phyloP scores from a whole-genome alignment of 768 basidiomycete genomes.

The Galerina sulciceps region DNA sequence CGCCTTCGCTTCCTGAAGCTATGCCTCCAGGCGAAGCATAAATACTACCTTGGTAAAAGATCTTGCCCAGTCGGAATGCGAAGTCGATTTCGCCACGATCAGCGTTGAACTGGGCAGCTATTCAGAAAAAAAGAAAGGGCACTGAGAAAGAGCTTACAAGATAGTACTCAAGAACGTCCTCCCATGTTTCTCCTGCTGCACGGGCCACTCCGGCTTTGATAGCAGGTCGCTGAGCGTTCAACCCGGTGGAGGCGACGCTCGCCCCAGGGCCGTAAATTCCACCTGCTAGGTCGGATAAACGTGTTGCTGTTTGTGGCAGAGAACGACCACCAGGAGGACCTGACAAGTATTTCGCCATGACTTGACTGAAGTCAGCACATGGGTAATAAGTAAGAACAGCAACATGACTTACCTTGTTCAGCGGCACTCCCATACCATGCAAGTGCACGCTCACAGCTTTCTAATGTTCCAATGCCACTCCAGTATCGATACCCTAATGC shows the following conservation, averaged over 20 bases:
- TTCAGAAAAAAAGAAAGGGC: not conserved
- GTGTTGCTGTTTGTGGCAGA: constrained; percentile 78
- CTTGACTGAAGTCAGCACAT: constrained; percentile 38
- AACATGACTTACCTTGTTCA: constrained; percentile 63
- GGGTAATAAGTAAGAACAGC: not conserved
- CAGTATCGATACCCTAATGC: constrained; percentile 92
- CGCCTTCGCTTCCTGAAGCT: constrained; percentile 89
- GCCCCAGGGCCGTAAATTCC: constrained; percentile 96
- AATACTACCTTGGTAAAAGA: constrained; percentile 95
- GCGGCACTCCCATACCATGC: constrained; percentile 92
- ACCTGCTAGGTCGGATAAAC: constrained; percentile 87
- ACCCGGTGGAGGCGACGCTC: constrained; percentile 88
- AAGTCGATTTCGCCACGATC: constrained; percentile 90
- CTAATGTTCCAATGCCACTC: constrained; percentile 91
- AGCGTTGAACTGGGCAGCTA: constrained; percentile 78
- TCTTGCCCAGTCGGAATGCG: constrained; percentile 91
- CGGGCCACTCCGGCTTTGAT: constrained; percentile 84
- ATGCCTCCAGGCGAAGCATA: constrained; percentile 82
- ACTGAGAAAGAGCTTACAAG: constrained; percentile 49
- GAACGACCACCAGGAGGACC: constrained; percentile 93
- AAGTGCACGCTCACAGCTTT: constrained; percentile 83
- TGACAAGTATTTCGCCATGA: constrained; percentile 77
- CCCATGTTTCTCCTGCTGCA: constrained; percentile 92
- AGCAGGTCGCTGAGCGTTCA: constrained; percentile 71
- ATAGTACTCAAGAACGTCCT: constrained; percentile 91